Evolutionary conservation across 805 yeast genomes (phyloP).

Genomic region (Candida maris): DNA sequence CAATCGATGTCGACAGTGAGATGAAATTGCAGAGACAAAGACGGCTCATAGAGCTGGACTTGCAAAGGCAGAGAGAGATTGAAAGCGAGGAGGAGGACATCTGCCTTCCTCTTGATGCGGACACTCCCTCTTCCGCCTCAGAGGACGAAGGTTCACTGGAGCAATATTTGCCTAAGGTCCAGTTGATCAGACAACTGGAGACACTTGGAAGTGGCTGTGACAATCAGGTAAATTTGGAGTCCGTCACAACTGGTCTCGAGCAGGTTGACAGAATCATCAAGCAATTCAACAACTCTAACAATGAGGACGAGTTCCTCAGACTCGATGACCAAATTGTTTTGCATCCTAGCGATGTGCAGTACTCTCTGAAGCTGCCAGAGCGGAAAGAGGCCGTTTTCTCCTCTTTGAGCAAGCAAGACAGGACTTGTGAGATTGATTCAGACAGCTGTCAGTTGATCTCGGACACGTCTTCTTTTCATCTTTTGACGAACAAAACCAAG

Average conservation of each 20-base stretch:
- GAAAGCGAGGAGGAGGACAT: slow-evolving; percentile 14
- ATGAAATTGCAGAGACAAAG: slow-evolving; percentile 32
- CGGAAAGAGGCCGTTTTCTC: slow-evolving; percentile 7
- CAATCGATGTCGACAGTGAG: slow-evolving; percentile 25
- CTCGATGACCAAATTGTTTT: slow-evolving; percentile 15
- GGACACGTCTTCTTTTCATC: slow-evolving; percentile 23
- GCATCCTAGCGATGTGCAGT: slow-evolving; percentile 4
- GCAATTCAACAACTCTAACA: slow-evolving; percentile 16
- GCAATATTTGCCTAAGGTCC: slow-evolving; percentile 11
- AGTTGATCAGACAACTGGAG: slow-evolving; percentile 11
- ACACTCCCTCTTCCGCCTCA: slow-evolving; percentile 19
- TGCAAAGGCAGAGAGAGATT: slow-evolving; percentile 17
- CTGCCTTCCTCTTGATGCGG: slow-evolving; percentile 2
- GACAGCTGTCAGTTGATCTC: slow-evolving; percentile 23
- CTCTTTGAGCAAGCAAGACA: slow-evolving; percentile 3
- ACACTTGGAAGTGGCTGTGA: slow-evolving; percentile 2
- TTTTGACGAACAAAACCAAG: slow-evolving; percentile 14
- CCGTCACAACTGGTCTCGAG: slow-evolving; percentile 27
- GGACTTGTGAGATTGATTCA: slow-evolving; percentile 3
- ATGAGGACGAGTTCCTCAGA: slow-evolving; percentile 18
- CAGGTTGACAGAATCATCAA: slow-evolving; percentile 29
- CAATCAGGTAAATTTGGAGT: slow-evolving; percentile 7
- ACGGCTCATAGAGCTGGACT: slow-evolving; percentile 26
- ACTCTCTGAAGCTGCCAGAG: not conserved
- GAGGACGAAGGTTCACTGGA: slow-evolving; percentile 23